phyloP scores from a whole-genome alignment of 768 basidiomycete genomes.

The Hericium alpestre region DNA sequence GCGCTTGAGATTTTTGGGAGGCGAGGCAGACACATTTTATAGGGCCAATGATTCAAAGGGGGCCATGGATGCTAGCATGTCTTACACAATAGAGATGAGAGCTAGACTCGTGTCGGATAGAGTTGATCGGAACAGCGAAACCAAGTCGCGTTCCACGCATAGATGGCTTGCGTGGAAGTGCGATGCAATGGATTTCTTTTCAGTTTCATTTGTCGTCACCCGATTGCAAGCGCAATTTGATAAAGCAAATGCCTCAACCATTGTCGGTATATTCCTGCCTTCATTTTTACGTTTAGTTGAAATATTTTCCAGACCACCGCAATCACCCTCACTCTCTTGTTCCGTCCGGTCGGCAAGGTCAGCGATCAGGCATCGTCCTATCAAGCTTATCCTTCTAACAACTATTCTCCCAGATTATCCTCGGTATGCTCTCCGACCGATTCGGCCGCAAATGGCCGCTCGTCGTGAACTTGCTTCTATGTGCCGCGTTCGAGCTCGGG shows the following conservation, averaged over 20 bases:
- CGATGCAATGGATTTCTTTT: constrained; percentile 83
- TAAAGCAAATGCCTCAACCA: constrained; percentile 24
- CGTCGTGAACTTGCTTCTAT: constrained; percentile 61
- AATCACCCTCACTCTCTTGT: constrained; percentile 88
- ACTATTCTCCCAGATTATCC: constrained; percentile 37
- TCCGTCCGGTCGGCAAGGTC: constrained; percentile 71
- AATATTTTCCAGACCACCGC: constrained; percentile 44
- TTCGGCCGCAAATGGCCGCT: constrained; percentile 93
- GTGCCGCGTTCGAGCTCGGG: constrained; percentile 64
- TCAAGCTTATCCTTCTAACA: neutral
- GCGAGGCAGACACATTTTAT: neutral
- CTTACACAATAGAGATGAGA: no score
- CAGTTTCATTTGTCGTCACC: constrained; percentile 51
- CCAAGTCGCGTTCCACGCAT: neutral
- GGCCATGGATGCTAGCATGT: no score
- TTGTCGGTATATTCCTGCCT: constrained; percentile 25
- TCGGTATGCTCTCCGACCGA: constrained; percentile 79
- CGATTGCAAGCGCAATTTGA: constrained; percentile 39
- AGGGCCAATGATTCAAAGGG: neutral
- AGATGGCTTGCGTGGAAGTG: constrained; percentile 83
- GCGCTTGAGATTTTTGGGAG: neutral
- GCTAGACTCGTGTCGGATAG: no score
- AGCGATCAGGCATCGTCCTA: constrained; percentile 12
- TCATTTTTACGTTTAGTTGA: neutral
- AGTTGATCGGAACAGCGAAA: neutral